Evolutionary conservation across 2,329 filamentous ascomycete genomes (phyloP).

Genomic region (Aspergillus tamarii): DNA sequence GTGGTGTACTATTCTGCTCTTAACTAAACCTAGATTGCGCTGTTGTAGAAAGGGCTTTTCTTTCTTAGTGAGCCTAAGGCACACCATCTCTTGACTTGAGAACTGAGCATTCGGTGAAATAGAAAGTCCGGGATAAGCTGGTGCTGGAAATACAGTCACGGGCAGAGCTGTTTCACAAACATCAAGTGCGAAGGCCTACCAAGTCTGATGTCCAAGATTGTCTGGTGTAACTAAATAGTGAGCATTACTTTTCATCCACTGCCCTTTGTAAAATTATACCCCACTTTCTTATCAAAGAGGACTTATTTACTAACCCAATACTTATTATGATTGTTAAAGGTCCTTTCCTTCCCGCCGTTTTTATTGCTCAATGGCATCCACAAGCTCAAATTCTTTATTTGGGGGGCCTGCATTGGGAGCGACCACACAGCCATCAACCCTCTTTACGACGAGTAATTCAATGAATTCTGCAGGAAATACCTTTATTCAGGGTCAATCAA

Average conservation of each 20-base stretch:
- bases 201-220: neutral
- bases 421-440: constrained; percentile 28
- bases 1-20: neutral
- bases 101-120: constrained; percentile 16
- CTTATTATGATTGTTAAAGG: neutral
- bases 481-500: constrained; percentile 27
- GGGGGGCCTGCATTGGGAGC: constrained; percentile 32
- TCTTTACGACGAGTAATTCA: constrained; percentile 32
- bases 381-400: constrained; percentile 33
- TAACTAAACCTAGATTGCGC: neutral
- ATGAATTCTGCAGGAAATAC: constrained; percentile 31
- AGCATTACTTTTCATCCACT: neutral
- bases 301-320: neutral
- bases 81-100: neutral
- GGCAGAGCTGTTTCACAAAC: constrained; percentile 10
- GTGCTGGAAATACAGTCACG: constrained; percentile 13
- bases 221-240: neutral
- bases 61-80: constrained; percentile 3
- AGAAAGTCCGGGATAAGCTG: constrained; percentile 20
- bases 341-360: neutral
- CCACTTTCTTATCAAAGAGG: neutral
- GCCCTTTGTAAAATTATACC: neutral
- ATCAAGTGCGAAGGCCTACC: neutral
- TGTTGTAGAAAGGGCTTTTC: neutral
- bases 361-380: constrained; percentile 22